Evolutionary conservation across 2,329 filamentous ascomycete genomes (phyloP).

Genomic region (Fusarium nelsonii): DNA sequence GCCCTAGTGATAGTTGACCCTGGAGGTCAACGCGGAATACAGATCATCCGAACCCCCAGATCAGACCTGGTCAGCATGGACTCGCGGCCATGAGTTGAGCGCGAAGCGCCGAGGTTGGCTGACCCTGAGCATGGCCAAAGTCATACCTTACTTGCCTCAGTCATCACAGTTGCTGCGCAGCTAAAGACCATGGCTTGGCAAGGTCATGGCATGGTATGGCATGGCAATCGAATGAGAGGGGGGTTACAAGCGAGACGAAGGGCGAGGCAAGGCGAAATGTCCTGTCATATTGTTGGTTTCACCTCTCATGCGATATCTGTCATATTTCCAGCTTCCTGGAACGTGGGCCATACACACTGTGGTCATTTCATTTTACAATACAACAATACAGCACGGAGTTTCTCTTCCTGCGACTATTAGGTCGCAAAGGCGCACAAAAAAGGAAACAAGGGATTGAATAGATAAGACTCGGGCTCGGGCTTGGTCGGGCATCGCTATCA

Average conservation of each 20-base stretch:
- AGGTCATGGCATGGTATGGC: background rate
- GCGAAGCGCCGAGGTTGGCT: conserved; percentile 27
- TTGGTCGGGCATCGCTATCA: background rate
- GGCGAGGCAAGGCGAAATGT: background rate
- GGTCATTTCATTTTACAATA: background rate
- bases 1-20: conserved; percentile 16
- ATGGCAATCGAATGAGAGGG: background rate
- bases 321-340: conserved; percentile 36
- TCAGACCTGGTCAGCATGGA: conserved; percentile 8
- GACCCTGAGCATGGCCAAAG: background rate
- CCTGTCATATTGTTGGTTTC: conserved; percentile 31
- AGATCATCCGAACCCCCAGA: conserved; percentile 10
- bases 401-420: conserved; percentile 33
- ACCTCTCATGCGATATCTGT: background rate
- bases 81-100: conserved; percentile 29
- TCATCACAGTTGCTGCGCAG: background rate
- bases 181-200: conserved; percentile 1
- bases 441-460: conserved; percentile 1
- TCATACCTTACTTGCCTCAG: background rate
- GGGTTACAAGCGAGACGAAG: background rate
- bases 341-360: conserved; percentile 7
- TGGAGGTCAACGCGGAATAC: conserved; percentile 22
- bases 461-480: conserved; percentile 4
- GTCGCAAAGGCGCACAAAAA: conserved; percentile 31
- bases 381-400: conserved; percentile 12